A percentile compares a stretch with the other conserved stretches of the same genome.
phyloP scores from a whole-genome alignment of 169 alveolate species.

The Plasmodium gallinaceum region DNA sequence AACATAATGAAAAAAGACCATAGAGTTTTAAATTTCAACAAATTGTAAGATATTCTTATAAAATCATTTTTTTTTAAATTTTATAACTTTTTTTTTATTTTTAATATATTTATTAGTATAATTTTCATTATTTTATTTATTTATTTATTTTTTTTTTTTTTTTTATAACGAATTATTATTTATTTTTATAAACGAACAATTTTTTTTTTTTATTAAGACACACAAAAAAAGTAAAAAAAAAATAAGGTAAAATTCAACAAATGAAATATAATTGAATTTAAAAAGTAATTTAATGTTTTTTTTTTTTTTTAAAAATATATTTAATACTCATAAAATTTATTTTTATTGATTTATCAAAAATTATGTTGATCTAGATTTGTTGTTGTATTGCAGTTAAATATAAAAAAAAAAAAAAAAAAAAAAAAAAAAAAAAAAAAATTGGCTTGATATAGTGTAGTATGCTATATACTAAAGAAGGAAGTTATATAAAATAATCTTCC shows the following conservation, averaged over 20 bases:
- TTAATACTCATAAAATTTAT: too few relatives aligned
- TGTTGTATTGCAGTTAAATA: not conserved
- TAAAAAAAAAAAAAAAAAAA: slow-evolving; percentile 17
- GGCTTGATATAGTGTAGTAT: slow-evolving; percentile 9
- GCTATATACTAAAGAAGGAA: too few relatives aligned
- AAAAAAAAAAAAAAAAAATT: slow-evolving; percentile 4
- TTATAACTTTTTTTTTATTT: not conserved
- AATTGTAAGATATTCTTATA: not conserved
- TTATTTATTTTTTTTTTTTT: too few relatives aligned
- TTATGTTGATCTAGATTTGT: slow-evolving; percentile 3
- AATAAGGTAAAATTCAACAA: too few relatives aligned
- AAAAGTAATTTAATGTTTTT: too few relatives aligned
- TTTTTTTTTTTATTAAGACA: too few relatives aligned
- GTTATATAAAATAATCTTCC: too few relatives aligned
- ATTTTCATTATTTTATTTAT: not conserved
- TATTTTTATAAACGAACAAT: too few relatives aligned
- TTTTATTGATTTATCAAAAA: not conserved
- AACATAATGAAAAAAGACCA: not conserved
- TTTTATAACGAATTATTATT: too few relatives aligned
- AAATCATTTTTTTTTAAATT: not conserved
- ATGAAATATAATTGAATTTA: too few relatives aligned
- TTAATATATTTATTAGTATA: not conserved
- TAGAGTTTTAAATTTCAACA: not conserved
- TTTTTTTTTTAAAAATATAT: too few relatives aligned
- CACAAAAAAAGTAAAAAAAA: too few relatives aligned